Base-by-base conservation (phyloP, 805 yeast genomes). In the Wickerhamiella brachini region DNA sequence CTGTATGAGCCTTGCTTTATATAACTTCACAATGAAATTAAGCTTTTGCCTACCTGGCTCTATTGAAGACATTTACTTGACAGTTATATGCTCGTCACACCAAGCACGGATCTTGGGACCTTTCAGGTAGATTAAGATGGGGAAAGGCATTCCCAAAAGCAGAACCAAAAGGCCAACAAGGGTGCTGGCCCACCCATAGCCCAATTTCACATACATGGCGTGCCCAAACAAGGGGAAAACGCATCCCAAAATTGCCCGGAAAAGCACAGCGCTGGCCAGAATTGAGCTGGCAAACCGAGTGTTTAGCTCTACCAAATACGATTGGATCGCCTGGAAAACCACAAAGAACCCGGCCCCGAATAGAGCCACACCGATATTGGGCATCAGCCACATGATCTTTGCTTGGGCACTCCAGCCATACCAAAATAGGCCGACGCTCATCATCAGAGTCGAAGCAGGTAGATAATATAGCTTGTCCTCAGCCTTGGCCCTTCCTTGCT, bases 181-280 rank as follows among this genome's bases (percentile, higher is more conserved):
- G 0, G 84, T 75, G 60, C 77, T 76, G 22, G 85, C 85, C 87
- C 86, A 81, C 4, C 85, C 85, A 57, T 79, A 80, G 18, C 81
- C 81, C 45, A 83, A 62, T 18, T 56, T 58, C 45, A 63, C 64
- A 62, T 79, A 83, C 81, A 82, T 76, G 10, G 72, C 66, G 8
- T 70, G 64, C 2, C 83, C 84, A 62, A 80, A 79, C 44, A 81
- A 65, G 5, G 88, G 93, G 68, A 83, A 81, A 9, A 76, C 70
- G 51, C 80, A 82, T 1, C 89, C 90, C 59, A 83, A 73, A 45
- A 75, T 62, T 3, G 86, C 79, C 58, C 93, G 71, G 59, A 79
- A 74, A 54, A 82, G 74, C 0, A 86, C 78, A 3, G 83, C 83
- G 0, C 86, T 83, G 0, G 83, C 83, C 24, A 79, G 73, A 0